Evolutionary conservation across 176 grass and related monocot species (phyloP).

Genomic region (Triticum timopheevii): DNA sequence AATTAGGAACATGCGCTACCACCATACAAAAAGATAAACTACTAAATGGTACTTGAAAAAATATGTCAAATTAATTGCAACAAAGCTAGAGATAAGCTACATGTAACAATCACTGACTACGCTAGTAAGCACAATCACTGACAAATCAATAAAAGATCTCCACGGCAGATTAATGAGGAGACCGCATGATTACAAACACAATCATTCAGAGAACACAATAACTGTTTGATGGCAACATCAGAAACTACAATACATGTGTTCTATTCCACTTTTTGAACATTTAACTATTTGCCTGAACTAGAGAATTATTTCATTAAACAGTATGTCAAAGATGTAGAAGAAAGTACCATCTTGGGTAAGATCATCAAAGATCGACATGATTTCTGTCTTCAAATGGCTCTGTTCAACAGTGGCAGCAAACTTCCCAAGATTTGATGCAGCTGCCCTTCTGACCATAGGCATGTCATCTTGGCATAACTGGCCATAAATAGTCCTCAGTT

Average conservation of each 20-base stretch:
- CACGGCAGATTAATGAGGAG: neutral
- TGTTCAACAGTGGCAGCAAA: conserved; percentile 90
- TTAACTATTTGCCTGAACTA: neutral
- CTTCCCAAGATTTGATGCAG: conserved; percentile 90
- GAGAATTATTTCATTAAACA: neutral
- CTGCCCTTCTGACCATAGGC: conserved; percentile 96
- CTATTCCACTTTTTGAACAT: neutral
- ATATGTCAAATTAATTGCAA: neutral
- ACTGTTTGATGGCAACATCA: neutral
- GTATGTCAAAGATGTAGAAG: neutral
- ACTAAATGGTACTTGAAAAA: neutral
- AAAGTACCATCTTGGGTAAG: conserved; percentile 89
- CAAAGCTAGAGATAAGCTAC: neutral
- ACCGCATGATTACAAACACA: neutral
- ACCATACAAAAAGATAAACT: neutral
- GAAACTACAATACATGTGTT: neutral
- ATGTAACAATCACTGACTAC: neutral
- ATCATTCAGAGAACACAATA: neutral
- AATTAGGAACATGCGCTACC: neutral
- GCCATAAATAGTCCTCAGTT: conserved; percentile 71
- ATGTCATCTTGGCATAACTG: conserved; percentile 96
- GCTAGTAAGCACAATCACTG: neutral
- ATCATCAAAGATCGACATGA: conserved; percentile 94
- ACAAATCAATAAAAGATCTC: neutral
- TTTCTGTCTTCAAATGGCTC: conserved; percentile 66